Base-by-base conservation (phyloP, 345 rosid genomes). In the Combretum micranthum region DNA sequence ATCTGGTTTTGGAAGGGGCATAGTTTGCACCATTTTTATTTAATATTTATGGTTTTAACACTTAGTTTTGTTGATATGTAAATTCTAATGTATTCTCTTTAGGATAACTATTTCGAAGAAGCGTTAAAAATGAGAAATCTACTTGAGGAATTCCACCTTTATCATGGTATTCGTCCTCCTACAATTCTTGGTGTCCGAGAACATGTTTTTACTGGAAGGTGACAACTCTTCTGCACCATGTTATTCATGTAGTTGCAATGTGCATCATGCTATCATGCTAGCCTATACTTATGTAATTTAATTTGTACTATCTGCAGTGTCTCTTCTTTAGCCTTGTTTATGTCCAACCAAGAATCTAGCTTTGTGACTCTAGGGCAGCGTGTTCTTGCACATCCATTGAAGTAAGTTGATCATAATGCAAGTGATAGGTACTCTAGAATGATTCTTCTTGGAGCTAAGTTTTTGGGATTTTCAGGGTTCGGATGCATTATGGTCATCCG, bases 401-500 rank as follows among this genome's bases (percentile, higher is more conserved):
- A 89, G 98, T 92, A 80, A 77, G 96, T 55, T 39, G 25, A 56
- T 50, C 26, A 55, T 48, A 18, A 64, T 62, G 55, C 22, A 51
- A 22, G 25, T 45, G 51, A 18, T 17, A 39, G 62, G 52, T 11
- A 32, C 32, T 56, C 39, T 32, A 32, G 39, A 32, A 32, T 7
- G 39, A 7, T 32, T 32, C 32, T 25, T 25, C 39, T 32, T 32
- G 39, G 39, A 32, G 39, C 39, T 67, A 52, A 55, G 2, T 4
- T 37, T 23, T 32, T 64, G 7, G 39, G 39, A 14, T 62, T 19
- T 60, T 57, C 72, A 92, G 98, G 84, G 88, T 89, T 55, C 98
- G 98, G 20, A 83, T 92, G 97, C 96, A 88, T 77, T 92, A 92
- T 80, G 98, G 98, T 64, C 98, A 92, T 79, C 98, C 98, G 47